Conservation (phyloP, 179 eudicot genomes). For the Dionaea muscipula region DNA sequence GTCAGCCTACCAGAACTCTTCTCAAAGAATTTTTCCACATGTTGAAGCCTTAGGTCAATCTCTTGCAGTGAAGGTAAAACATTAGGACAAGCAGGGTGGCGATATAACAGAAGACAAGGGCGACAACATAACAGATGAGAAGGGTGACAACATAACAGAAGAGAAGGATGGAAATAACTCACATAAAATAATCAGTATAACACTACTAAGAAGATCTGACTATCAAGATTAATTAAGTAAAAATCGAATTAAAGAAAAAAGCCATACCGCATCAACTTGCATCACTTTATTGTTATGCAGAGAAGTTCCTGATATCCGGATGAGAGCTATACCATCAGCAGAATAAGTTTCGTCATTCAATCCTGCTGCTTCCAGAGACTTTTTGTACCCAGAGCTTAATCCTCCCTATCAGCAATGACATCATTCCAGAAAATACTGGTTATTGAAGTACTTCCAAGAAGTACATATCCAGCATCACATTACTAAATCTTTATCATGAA, state of each 20-base stretch:
- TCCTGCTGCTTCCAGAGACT: slow-evolving; percentile 64
- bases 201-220: no score
- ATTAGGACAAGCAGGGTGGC: no score
- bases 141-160: no score
- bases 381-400: slow-evolving; percentile 80
- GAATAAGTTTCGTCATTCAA: slow-evolving; percentile 82
- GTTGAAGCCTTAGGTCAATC: no score
- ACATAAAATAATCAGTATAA: no score
- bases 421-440: slow-evolving; percentile 1
- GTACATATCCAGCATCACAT: slow-evolving; percentile 1
- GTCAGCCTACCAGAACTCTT: no score
- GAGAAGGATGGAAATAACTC: no score
- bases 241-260: slow-evolving; percentile 1
- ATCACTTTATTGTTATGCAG: slow-evolving; percentile 69
- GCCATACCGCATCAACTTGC: slow-evolving; percentile 82
- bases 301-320: slow-evolving; percentile 80
- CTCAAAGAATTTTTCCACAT: no score
- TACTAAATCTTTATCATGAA: neutral
- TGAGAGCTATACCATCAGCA: slow-evolving; percentile 61
- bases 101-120: no score
- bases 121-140: no score
- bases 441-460: neutral
- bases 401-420: slow-evolving; percentile 57
- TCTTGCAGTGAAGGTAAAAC: no score
- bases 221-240: no score